A percentile compares a stretch with the other conserved stretches of the same genome.
Conservation (phyloP, 257 asterid genomes). For the Solanum piurae region DNA sequence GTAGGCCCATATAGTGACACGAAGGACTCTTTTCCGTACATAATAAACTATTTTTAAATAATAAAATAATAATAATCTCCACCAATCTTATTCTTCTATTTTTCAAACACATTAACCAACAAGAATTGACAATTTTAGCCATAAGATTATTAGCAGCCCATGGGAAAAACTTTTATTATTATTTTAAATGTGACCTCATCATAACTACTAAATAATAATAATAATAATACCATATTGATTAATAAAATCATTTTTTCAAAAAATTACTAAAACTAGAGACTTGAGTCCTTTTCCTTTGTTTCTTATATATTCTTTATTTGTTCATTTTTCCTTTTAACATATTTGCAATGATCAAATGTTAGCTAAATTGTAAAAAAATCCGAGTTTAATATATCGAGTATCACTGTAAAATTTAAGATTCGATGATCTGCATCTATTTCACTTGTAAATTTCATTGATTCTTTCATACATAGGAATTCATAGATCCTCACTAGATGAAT, state of each 20-base stretch:
- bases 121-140: neutral
- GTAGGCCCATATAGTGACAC: neutral
- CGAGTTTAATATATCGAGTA: neutral
- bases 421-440: neutral
- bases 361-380: neutral
- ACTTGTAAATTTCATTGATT: neutral
- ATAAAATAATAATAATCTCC: neutral
- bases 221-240: neutral
- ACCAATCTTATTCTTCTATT: neutral
- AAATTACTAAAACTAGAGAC: neutral
- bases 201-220: neutral
- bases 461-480: neutral
- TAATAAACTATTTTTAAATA: neutral
- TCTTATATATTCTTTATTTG: neutral
- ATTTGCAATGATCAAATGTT: neutral
- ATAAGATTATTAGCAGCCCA: neutral
- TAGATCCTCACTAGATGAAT: neutral
- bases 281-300: neutral
- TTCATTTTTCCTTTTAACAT: neutral
- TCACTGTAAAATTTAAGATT: neutral
- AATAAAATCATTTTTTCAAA: neutral
- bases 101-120: neutral
- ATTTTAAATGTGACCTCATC: neutral
- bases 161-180: neutral
- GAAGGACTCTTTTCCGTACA: conserved; percentile 10